Evolutionary conservation across 805 yeast species (phyloP).

Genomic region (Lachancea lanzarotensis): DNA sequence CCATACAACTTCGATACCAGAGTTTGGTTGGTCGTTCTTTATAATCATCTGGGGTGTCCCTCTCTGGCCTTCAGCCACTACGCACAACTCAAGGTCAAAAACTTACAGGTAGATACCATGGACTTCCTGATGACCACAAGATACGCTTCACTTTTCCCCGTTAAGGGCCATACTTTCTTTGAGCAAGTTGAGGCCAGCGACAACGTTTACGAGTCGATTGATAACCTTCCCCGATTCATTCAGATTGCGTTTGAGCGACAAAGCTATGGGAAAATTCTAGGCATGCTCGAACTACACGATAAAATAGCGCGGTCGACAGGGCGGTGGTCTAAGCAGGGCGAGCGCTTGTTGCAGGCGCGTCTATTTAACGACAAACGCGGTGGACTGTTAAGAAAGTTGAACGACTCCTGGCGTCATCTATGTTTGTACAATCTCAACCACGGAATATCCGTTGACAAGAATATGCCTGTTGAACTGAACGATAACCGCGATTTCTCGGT

Average conservation of each 20-base stretch:
- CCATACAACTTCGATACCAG: slow-evolving; percentile 66
- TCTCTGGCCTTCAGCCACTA: slow-evolving; percentile 46
- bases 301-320: slow-evolving; percentile 47
- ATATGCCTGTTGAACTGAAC: slow-evolving; percentile 3
- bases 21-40: slow-evolving; percentile 64
- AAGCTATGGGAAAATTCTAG: slow-evolving; percentile 59
- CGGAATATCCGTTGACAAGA: neutral
- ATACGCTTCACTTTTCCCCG: slow-evolving; percentile 41
- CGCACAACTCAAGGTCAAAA: slow-evolving; percentile 53
- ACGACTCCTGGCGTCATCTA: slow-evolving; percentile 29
- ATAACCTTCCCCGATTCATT: slow-evolving; percentile 45
- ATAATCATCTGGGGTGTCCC: slow-evolving; percentile 50
- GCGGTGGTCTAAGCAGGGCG: slow-evolving; percentile 30
- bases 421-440: slow-evolving; percentile 32
- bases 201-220: slow-evolving; percentile 49
- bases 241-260: slow-evolving; percentile 49
- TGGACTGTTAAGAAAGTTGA: slow-evolving; percentile 13
- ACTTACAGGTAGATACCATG: slow-evolving; percentile 69
- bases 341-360: slow-evolving; percentile 23
- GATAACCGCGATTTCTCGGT: slow-evolving; percentile 26
- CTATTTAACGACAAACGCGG: slow-evolving; percentile 28
- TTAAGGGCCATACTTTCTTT: slow-evolving; percentile 29
- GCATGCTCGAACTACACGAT: slow-evolving; percentile 55
- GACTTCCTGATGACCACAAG: slow-evolving; percentile 49
- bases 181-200: slow-evolving; percentile 34